phyloP scores from a whole-genome alignment of 495 filamentous ascomycete genomes.

The Chaetomium fimeti region DNA sequence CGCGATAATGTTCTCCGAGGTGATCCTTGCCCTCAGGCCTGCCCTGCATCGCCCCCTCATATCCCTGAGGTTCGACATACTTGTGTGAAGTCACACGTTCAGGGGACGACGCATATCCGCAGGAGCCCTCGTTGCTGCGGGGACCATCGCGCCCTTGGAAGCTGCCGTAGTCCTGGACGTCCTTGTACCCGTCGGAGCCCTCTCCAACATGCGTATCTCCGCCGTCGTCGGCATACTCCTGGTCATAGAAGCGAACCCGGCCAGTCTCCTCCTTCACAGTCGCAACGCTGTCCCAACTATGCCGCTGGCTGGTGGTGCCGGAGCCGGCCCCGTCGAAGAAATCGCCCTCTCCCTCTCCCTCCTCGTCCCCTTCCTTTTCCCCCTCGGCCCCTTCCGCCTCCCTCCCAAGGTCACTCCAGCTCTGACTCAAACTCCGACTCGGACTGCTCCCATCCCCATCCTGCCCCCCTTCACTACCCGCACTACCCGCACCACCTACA shows the following conservation, averaged over 20 bases:
- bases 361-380: not conserved
- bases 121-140: not conserved
- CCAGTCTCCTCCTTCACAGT: not conserved
- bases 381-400: not conserved
- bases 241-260: not conserved
- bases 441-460: not conserved
- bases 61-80: not conserved
- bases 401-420: not conserved
- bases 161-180: not conserved
- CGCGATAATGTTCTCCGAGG: not conserved
- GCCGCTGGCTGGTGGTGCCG: not conserved
- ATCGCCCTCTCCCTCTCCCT: too few relatives aligned
- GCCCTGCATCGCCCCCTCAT: not conserved
- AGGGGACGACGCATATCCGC: constrained; percentile 12
- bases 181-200: constrained; percentile 5
- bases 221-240: constrained; percentile 21
- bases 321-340: not conserved
- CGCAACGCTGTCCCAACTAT: not conserved
- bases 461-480: too few relatives aligned
- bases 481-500: too few relatives aligned
- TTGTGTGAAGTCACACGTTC: not conserved
- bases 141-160: not conserved
- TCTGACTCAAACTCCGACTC: not conserved
- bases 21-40: not conserved
- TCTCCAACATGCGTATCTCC: constrained; percentile 14